Base-by-base conservation (phyloP, 2,329 filamentous ascomycete species). In the Claviceps digitariae region DNA sequence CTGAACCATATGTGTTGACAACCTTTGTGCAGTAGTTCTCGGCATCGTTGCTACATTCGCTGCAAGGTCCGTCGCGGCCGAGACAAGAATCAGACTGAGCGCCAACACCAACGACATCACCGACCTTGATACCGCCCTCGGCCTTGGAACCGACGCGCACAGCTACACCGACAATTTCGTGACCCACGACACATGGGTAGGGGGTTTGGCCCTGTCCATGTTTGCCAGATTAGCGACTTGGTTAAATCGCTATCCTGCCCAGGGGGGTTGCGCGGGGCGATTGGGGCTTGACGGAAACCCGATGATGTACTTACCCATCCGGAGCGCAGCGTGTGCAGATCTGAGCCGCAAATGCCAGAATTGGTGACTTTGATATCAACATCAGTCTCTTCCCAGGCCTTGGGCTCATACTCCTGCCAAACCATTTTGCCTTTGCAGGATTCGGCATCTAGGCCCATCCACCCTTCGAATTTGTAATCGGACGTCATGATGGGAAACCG, bases 331-430 rank as follows among this genome's bases (percentile, higher is more conserved):
- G 70, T 75, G 66, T 84, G 80, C 38, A 83, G 50, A 57, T 84
- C 81, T 0, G 75, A 77, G 52, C 79, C 82, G 62, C 82, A 86
- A 57, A 86, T 75, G 56, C 82, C 82, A 61, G 81, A 84, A 68
- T 84, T 81, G 3, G 78, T 77, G 57, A 86, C 69, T 61, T 78
- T 72, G 59, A 86, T 82, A 61, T 86, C 82, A 52, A 86, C 67
- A 57, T 85, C 81, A 27, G 73, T 77, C 63, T 85, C 82, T 46
- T 81, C 76, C 76, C 80, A 85, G n/a, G 69, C 66, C 71, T 85
- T 85, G 40, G 81, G 81, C 65, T 81, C 72, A 53, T 76, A 84
- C 53, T 76, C 67, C 43, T 68, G 69, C 76, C 76, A 79, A 34
- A 69, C 63, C 76, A 79, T 78, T 52, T 78, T 76, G 52, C 75